A percentile compares a stretch with the other conserved stretches of the same genome.
Conservation (phyloP, 2,329 filamentous ascomycete species). For the Dactylonectria macrodidyma region DNA sequence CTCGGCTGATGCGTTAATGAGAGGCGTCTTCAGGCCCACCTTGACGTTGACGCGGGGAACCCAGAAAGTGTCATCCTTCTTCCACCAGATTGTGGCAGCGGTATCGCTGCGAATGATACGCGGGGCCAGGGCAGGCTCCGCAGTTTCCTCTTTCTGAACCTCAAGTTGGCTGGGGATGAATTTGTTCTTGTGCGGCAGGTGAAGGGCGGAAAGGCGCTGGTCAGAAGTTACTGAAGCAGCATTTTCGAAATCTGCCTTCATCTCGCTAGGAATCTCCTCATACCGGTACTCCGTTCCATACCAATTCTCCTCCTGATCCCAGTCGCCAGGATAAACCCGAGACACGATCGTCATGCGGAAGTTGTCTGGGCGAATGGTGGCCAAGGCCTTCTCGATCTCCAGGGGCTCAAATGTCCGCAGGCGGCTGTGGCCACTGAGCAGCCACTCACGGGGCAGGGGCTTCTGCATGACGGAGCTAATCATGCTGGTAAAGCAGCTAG, state of each 20-base stretch:
- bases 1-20: constrained; percentile 84
- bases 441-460: constrained; percentile 86
- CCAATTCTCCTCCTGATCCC: constrained; percentile 94
- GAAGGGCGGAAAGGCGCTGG: constrained; percentile 78
- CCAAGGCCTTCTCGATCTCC: constrained; percentile 81
- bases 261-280: constrained; percentile 83
- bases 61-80: constrained; percentile 99
- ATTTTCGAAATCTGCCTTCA: constrained; percentile 78
- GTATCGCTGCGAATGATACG: constrained; percentile 89
- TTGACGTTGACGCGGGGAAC: constrained; percentile 94
- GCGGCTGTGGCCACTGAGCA: constrained; percentile 84
- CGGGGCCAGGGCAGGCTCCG: constrained; percentile 80
- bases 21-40: constrained; percentile 83
- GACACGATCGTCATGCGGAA: constrained; percentile 88
- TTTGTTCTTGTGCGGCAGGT: constrained; percentile 93
- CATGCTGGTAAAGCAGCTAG: constrained; percentile 89
- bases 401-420: constrained; percentile 85
- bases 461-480: constrained; percentile 93
- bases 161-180: constrained; percentile 95
- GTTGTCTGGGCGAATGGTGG: constrained; percentile 87
- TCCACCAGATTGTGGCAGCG: constrained; percentile 90
- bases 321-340: constrained; percentile 85
- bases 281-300: constrained; percentile 95
- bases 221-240: constrained; percentile 72
- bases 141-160: constrained; percentile 94